phyloP scores from a whole-genome alignment of 1,284 basidiomycete species.

The Salmacisia buchloeana region DNA sequence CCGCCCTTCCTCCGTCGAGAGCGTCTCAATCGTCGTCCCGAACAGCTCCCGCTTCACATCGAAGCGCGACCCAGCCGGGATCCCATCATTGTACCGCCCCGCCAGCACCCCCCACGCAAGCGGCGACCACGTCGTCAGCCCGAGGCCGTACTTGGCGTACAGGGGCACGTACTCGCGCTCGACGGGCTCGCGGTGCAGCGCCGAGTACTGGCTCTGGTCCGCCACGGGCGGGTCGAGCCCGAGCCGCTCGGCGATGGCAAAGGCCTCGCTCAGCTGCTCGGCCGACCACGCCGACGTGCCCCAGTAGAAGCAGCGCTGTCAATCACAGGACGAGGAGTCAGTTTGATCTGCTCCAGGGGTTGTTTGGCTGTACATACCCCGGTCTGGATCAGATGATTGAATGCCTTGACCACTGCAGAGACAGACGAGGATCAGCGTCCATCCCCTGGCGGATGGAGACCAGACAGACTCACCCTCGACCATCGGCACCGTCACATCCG shows the following conservation, averaged over 20 bases:
- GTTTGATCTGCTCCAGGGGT: not conserved
- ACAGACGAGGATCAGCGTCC: no score
- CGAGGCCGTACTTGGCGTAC: slow-evolving; percentile 22
- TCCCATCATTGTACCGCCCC: slow-evolving; percentile 37
- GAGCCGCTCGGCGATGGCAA: slow-evolving; percentile 66
- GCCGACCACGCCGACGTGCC: slow-evolving; percentile 76
- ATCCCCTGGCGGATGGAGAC: not conserved
- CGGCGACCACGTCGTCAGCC: slow-evolving; percentile 59
- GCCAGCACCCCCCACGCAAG: slow-evolving; percentile 62
- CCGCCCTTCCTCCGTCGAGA: slow-evolving; percentile 54
- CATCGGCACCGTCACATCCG: slow-evolving; percentile 57
- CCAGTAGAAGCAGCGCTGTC: slow-evolving; percentile 60
- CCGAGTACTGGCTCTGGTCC: slow-evolving; percentile 66
- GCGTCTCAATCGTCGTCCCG: slow-evolving; percentile 55
- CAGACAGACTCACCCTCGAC: slow-evolving; percentile 54
- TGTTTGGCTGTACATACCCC: slow-evolving; percentile 44
- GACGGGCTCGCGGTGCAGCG: slow-evolving; percentile 68
- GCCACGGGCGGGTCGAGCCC: slow-evolving; percentile 66
- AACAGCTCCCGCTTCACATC: slow-evolving; percentile 52
- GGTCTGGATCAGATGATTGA: slow-evolving; percentile 56
- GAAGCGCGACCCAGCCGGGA: slow-evolving; percentile 62
- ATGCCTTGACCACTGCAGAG: slow-evolving; percentile 58
- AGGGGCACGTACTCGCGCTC: slow-evolving; percentile 67
- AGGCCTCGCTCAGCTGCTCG: slow-evolving; percentile 66
- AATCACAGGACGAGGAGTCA: not conserved